Evolutionary conservation across 257 asterid species (phyloP), one percentile per base, ranked within the genome.

Genomic region (Lycium ferocissimum): DNA sequence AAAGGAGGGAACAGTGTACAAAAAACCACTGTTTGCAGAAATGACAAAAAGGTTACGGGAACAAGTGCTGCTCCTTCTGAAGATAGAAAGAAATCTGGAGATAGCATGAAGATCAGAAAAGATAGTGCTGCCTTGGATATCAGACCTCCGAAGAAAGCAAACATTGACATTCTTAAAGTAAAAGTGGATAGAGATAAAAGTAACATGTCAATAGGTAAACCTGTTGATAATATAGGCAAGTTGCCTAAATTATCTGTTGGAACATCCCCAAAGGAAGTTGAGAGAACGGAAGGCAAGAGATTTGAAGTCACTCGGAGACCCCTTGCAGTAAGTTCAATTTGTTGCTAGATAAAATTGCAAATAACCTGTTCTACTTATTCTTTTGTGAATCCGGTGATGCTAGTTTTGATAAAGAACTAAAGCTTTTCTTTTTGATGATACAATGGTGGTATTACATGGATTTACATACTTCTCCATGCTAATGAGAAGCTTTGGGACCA

Each of bases 261-360:
- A 49, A 67, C 86, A 56, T n/a, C 81, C 56, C 33, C 33, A 0
- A 78, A 53, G 82, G 87, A 37, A 83, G 89, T 75, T 62, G 86
- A 80, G 80, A 86, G 84, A 59, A 88, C 80, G 12, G 90, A 84
- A 54, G 90, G 91, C 63, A 87, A 89, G 87, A 84, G 65, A 65
- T 86, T 92, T 57, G 93, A 91, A 85, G 97, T 92, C 87, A 88
- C 93, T 53, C 93, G 81, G 78, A 93, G 92, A 89, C 98, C 97
- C 14, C 54, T 26, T 87, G 88, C 11, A 76, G 99, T 96, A 96
- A 96, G 99, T 59, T 61, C 73, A 59, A 43, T 84, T 59, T 84
- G 20, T 69, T 83, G 56, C 22, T 78, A 53, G 49, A 53, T 78
- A 33, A 78, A 53, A 78, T 78, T 53, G 82, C 43, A 49, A 49